Base-by-base conservation (phyloP, 441 rosid species). In the Erysimum pusillum region DNA sequence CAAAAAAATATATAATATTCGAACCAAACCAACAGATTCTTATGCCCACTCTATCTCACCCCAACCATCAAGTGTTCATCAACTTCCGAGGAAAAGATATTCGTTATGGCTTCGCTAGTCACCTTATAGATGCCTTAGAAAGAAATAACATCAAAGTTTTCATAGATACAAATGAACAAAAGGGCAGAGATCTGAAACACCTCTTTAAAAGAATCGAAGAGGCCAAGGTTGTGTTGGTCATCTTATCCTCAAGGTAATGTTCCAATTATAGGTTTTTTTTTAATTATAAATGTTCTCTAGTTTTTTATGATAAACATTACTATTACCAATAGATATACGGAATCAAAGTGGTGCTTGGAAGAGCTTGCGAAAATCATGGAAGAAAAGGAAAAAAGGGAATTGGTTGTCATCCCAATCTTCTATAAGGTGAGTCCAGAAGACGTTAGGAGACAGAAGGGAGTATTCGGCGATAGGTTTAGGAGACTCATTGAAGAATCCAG, bases 31-130 rank as follows among this genome's bases (percentile, higher is more conserved):
- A 2, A 17, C n/a, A 46, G 51, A 46, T 46, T 18, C 15, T 2
- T n/a, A 46, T 46, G 20, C 1, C 51, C 20, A n/a, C 9, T n/a
- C 20, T 46, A 2, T 46, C 20, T 46, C 4, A 9, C 9, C 18
- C 51, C 1, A 20, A n/a, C 51, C 7, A 1, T 10, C 28, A 31
- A 28, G 14, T 64, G 17, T 64, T 44, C 42, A 45, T 64, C 38
- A 65, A 65, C 48, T 65, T 28, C 57, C 69, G 69, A 2, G 69
- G 69, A 46, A 32, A 48, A 6, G 69, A 65, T 32, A 0, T 65
- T n/a, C 69, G 57, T 4, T 9, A 65, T 9, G 42, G 69, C 3
- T 65, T 65, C 42, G 9, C 7, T 1, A 65, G 57, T 32, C 57
- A 48, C 28, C 69, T 65, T 2, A 3, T 3, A 17, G 56, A 46